Base-by-base conservation (phyloP, 805 yeast species). In the Starmerella powellii region DNA sequence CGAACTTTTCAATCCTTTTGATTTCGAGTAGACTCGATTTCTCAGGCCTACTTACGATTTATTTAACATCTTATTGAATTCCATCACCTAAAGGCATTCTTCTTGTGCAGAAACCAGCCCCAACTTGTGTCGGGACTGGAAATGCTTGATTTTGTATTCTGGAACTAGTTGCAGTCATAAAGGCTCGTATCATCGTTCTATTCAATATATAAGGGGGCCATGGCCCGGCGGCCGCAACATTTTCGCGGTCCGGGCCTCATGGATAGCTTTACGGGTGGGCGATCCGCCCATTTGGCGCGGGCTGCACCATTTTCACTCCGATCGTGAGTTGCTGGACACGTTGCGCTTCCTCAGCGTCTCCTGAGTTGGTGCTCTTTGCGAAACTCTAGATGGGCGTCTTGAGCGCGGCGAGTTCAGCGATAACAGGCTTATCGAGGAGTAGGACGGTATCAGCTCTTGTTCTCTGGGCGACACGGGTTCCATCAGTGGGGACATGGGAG, bases 1-100 rank as follows among this genome's bases (percentile, higher is more conserved):
- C 28, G 56, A 52, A 32, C 40, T 44, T 11, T 50, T 36, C 48
- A 50, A 52, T 18, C 54, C 56, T 12, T 52, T 50, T 26, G 52
- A 41, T 4, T 36, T 33, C 28, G 24, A 33, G 27, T 11, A 32
- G 32, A 8, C 6, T 18, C 19, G 13, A 8, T 8, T 30, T 12
- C 32, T 12, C 32, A 6, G 12, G 6, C n/a, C 12, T 30, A 6
- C 6, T 6, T 12, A n/a, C n/a, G n/a, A n/a, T n/a, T 19, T 35
- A 38, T 20, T 34, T 16, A 28, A n/a, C 11, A 1, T 15, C 8
- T 18, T 18, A 18, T 17, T n/a, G n/a, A n/a, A n/a, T n/a, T n/a
- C n/a, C n/a, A n/a, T n/a, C n/a, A n/a, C n/a, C n/a, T n/a, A n/a
- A n/a, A n/a, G n/a, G n/a, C n/a, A n/a, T n/a, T n/a, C n/a, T n/a